Percentiles rank a stretch among this genome's conserved stretches.
Conservation (phyloP, 2,329 filamentous ascomycete species). For the Aureobasidium subglaciale region DNA sequence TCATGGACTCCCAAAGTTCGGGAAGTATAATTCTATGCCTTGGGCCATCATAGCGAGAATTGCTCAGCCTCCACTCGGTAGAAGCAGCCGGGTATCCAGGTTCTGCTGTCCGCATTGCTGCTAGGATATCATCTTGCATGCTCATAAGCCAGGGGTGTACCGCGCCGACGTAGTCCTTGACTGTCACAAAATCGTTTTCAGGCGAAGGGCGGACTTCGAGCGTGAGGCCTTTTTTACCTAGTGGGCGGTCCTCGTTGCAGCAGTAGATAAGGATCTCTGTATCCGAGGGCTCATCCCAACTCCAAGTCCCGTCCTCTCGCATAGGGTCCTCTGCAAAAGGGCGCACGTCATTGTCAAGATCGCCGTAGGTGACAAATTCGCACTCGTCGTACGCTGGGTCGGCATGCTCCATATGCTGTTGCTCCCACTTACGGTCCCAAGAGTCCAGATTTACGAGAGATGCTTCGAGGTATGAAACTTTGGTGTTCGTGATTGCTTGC, state of each 20-base stretch:
- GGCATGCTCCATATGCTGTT: not conserved
- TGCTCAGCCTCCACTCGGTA: not conserved
- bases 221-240: not conserved
- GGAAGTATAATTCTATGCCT: not conserved
- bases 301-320: not conserved
- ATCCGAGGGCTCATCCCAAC: not conserved
- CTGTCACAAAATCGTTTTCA: not conserved
- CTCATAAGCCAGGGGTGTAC: slow-evolving; percentile 2
- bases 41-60: not conserved
- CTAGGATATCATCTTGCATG: slow-evolving; percentile 2
- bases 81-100: not conserved
- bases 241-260: not conserved
- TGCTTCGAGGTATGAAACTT: not conserved
- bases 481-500: not conserved
- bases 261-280: not conserved
- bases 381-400: slow-evolving; percentile 1
- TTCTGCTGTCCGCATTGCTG: not conserved
- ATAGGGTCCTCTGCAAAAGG: not conserved
- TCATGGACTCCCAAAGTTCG: not conserved
- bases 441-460: not conserved
- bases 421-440: not conserved
- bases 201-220: not conserved
- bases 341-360: not conserved
- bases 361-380: not conserved
- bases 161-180: not conserved